These are phyloP conservation scores for Beauveria bassiana DNA, from an alignment of 2,329 filamentous ascomycete species.

Conservation along the genomic window DNA sequence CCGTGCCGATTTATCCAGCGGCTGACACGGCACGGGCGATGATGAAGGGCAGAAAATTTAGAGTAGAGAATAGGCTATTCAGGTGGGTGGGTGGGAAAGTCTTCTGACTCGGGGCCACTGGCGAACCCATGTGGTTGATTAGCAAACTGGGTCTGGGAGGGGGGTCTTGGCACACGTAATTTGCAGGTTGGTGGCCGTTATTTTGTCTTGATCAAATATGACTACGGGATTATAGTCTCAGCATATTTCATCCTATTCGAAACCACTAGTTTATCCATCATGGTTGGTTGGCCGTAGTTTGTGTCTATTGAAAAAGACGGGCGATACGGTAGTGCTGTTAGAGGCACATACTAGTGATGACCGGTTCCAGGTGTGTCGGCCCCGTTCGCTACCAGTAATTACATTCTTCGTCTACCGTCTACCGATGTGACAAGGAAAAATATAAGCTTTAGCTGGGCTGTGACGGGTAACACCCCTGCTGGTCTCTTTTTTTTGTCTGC, in stretches of 20 bases:
- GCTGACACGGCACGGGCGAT: conserved; percentile 10
- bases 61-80: neutral
- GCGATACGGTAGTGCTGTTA: neutral
- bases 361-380: neutral
- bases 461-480: neutral
- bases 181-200: too few relatives aligned
- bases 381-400: neutral
- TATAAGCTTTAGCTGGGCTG: conserved; percentile 8
- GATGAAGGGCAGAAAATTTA: neutral
- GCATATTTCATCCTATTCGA: too few relatives aligned
- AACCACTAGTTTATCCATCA: too few relatives aligned
- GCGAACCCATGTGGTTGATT: too few relatives aligned
- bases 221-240: too few relatives aligned
- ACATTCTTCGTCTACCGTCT: neutral
- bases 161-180: too few relatives aligned
- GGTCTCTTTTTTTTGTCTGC: neutral
- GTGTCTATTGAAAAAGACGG: too few relatives aligned
- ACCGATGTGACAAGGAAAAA: neutral
- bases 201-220: too few relatives aligned
- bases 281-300: too few relatives aligned
- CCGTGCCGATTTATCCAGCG: conserved; percentile 14
- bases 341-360: neutral
- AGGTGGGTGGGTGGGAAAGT: too few relatives aligned
- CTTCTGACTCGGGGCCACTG: too few relatives aligned
- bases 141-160: too few relatives aligned